Evolutionary conservation across 2,329 filamentous ascomycete genomes (phyloP), one percentile per base, ranked within the genome.

Genomic region (Penicillium sp.): DNA sequence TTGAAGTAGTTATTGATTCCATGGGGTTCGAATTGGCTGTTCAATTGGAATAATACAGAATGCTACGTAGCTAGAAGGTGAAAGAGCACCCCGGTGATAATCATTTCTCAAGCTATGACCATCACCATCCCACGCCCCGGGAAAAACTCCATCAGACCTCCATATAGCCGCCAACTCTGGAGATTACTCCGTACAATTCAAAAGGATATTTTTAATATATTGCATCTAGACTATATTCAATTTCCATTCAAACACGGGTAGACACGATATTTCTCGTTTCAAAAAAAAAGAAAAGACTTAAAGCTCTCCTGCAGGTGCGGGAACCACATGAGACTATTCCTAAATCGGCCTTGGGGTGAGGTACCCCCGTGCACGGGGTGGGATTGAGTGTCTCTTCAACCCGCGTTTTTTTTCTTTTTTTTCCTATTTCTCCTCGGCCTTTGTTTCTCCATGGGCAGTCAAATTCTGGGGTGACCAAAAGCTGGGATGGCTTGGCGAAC

Each of bases 401-500:
- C 48, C 48, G 42, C 49, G 19, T 33, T 47, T 57, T 37, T 27
- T 33, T 25, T 6, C 1, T 15, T 41, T 35, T 17, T 25, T 25
- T 51, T 40, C 19, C 4, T 33, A 33, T 23, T 19, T 40, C 10
- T 49, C 21, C 21, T 37, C 21, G 21, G 10, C 3, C 25, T 9
- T 17, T 31, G 25, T 48, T 53, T 59, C 58, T 59, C 62, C 63
- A 62, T 63, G 58, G 63, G 56, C 55, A 53, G 35, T 9, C 12
- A 40, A 65, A 63, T 56, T 54, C 63, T 58, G 59, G 63, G 63
- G 64, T 49, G 55, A 64, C 57, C 15, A 53, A 60, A 54, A 54
- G 61, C 58, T 61, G 61, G 48, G 59, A 65, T 62, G 56, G 51
- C 63, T 65, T 65, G 62, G 62, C 62, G 59, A 64, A 62, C 63